Percentiles rank a stretch among this genome's conserved stretches.
Conservation (phyloP, 768 basidiomycete genomes). For the Amanita thiersii region DNA sequence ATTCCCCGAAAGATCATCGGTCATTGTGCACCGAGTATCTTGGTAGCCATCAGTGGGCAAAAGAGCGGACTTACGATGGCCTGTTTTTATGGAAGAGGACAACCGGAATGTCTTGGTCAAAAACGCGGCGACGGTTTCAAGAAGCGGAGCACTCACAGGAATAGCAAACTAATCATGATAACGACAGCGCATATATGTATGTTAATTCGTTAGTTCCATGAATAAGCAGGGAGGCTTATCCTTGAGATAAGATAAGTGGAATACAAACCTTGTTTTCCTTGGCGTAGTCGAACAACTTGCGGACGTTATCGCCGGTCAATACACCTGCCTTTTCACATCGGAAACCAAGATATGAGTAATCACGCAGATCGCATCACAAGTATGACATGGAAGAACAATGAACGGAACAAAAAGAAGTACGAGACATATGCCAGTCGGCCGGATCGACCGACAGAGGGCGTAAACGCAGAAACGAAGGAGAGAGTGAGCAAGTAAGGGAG, state of each 20-base stretch:
- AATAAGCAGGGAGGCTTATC: no score
- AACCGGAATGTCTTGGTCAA: no score
- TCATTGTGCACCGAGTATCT: neutral
- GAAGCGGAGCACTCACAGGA: constrained; percentile 47
- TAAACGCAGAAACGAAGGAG: no score
- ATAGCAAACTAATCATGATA: constrained; percentile 59
- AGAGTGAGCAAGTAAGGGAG: no score
- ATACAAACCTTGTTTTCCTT: constrained; percentile 72
- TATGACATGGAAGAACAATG: no score
- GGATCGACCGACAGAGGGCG: no score
- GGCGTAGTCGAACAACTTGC: constrained; percentile 94
- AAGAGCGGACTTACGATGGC: constrained; percentile 80
- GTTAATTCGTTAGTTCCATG: neutral
- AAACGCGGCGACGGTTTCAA: constrained; percentile 1
- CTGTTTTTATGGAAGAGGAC: constrained; percentile 23
- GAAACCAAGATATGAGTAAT: no score
- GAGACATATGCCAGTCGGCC: no score
- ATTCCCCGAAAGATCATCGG: neutral
- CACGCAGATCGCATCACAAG: no score
- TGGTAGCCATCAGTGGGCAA: no score
- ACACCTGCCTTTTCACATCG: constrained; percentile 68
- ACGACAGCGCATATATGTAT: constrained; percentile 1
- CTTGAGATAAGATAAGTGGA: no score
- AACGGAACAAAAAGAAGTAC: no score
- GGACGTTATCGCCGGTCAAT: constrained; percentile 89